These are phyloP conservation scores for Colletotrichum sp. DNA, from an alignment of 2,329 filamentous ascomycete genomes.

Conservation along the genomic window DNA sequence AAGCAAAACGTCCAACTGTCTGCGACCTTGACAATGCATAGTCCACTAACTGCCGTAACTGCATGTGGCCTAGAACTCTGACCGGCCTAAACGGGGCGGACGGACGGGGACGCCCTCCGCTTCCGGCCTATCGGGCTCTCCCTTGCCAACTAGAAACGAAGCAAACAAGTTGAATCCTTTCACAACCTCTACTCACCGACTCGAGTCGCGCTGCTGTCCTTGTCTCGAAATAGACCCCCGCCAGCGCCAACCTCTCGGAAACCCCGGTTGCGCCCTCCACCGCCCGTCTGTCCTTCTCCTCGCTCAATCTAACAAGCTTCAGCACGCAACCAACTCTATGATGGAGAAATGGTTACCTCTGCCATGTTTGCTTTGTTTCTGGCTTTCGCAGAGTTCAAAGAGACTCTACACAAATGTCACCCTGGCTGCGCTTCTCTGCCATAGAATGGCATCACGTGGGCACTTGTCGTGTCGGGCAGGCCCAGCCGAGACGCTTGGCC, in stretches of 20 bases:
- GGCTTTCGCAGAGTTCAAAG: background rate
- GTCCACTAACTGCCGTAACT: conserved; percentile 4
- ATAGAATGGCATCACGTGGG: background rate
- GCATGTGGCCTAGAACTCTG: background rate
- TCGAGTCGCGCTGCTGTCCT: conserved; percentile 1
- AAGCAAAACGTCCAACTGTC: background rate
- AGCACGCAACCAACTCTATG: background rate
- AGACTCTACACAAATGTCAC: background rate
- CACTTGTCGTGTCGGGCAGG: background rate
- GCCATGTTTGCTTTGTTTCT: background rate
- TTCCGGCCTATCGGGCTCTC: background rate
- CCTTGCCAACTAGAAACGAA: conserved; percentile 1
- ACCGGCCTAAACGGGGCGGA: background rate
- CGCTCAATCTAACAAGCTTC: background rate
- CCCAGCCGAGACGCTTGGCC: background rate
- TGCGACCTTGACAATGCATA: background rate
- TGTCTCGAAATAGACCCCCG: background rate
- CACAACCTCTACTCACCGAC: background rate
- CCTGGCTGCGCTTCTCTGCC: background rate
- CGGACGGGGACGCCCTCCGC: background rate
- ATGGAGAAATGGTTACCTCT: background rate
- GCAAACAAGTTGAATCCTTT: background rate
- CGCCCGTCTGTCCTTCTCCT: background rate
- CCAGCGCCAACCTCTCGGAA: conserved; percentile 10
- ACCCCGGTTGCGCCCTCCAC: background rate